Conservation (phyloP, 2,329 filamentous ascomycete species). For the Dendryphion nanum region DNA sequence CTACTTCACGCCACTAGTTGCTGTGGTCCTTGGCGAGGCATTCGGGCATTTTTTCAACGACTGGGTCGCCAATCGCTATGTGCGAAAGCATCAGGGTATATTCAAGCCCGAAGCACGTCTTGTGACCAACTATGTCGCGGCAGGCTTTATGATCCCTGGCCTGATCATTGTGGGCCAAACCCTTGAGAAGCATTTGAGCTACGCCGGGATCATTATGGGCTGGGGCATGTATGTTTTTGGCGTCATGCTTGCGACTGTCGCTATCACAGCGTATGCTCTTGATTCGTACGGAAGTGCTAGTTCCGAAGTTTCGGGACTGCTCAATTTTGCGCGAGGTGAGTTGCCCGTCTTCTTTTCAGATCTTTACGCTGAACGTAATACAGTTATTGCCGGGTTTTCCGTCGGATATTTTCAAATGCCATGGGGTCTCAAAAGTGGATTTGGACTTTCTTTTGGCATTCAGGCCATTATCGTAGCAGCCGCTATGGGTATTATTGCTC, state of each 20-base stretch:
- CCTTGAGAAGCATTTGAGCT: constrained; percentile 31
- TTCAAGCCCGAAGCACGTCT: constrained; percentile 34
- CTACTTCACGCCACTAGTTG: constrained; percentile 37
- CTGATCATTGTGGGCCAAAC: constrained; percentile 34
- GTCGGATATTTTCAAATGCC: constrained; percentile 37
- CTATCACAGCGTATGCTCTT: constrained; percentile 35
- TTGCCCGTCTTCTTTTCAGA: not conserved
- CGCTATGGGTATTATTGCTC: constrained; percentile 21
- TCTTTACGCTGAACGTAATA: not conserved
- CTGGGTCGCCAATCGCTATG: constrained; percentile 31
- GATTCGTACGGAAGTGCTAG: constrained; percentile 34
- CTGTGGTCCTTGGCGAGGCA: constrained; percentile 29
- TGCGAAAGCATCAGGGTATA: constrained; percentile 27
- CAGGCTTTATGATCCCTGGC: constrained; percentile 29
- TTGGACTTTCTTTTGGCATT: constrained; percentile 32
- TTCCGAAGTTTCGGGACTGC: constrained; percentile 30
- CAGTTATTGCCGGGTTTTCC: constrained; percentile 30
- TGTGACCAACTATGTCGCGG: constrained; percentile 30
- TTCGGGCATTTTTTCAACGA: constrained; percentile 41
- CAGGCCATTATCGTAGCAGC: constrained; percentile 34
- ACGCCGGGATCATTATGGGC: constrained; percentile 31
- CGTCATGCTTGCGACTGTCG: constrained; percentile 30
- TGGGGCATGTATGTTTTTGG: constrained; percentile 38
- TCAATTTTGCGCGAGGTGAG: constrained; percentile 33
- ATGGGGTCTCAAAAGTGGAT: constrained; percentile 31